These are phyloP conservation scores for Alloteropsis semialata DNA, from an alignment of 176 grass and related monocot genomes.

Conservation along the genomic window DNA sequence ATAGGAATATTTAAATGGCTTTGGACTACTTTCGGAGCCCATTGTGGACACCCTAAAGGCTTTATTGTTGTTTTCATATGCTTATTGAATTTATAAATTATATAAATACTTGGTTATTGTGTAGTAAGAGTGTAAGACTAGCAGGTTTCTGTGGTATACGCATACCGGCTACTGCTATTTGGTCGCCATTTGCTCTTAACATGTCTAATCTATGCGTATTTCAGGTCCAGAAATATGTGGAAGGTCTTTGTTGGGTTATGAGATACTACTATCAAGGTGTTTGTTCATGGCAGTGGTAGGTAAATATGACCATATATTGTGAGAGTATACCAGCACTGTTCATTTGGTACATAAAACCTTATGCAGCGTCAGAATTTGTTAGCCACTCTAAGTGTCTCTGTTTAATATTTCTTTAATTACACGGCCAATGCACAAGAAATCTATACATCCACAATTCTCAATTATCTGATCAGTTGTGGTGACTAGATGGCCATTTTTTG, in stretches of 20 bases:
- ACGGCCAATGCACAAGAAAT: neutral
- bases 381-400: neutral
- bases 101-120: neutral
- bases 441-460: neutral
- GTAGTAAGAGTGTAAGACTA: neutral
- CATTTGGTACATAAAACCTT: constrained; percentile 23
- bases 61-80: neutral
- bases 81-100: neutral
- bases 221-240: constrained; percentile 95
- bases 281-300: constrained; percentile 99
- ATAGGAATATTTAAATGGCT: too few relatives aligned
- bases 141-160: neutral
- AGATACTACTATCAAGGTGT: constrained; percentile 99
- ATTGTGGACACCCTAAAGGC: too few relatives aligned
- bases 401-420: constrained; percentile 11
- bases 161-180: neutral
- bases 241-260: constrained; percentile 99
- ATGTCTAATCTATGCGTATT: constrained; percentile 27
- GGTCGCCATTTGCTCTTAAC: neutral
- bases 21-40: too few relatives aligned
- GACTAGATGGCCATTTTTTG: constrained; percentile 8
- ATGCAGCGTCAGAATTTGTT: neutral
- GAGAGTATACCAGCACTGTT: constrained; percentile 13
- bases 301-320: constrained; percentile 32
- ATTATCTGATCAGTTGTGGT: neutral